A percentile compares a stretch with the other conserved stretches of the same genome.
Conservation (phyloP, 2,329 filamentous ascomycete species). For the Fusarium ambrosium region DNA sequence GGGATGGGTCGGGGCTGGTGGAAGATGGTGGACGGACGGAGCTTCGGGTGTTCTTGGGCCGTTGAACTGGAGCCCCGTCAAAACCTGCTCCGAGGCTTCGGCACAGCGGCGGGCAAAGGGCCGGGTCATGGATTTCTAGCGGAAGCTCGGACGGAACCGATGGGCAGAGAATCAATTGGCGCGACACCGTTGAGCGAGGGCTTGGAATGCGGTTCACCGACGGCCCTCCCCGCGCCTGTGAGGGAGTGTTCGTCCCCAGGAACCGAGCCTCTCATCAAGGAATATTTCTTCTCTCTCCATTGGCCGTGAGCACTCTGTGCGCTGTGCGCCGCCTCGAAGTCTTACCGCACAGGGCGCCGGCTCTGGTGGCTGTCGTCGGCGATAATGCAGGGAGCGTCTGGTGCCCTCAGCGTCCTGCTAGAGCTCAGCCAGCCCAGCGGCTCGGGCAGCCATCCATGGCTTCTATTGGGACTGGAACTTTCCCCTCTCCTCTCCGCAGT, state of each 20-base stretch:
- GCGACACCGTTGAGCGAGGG: not conserved
- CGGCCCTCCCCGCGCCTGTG: slow-evolving; percentile 15
- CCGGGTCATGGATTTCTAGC: slow-evolving; percentile 8
- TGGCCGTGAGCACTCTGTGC: slow-evolving; percentile 9
- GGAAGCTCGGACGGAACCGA: slow-evolving; percentile 7
- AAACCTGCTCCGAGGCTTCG: slow-evolving; percentile 18
- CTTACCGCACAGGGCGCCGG: slow-evolving; percentile 2
- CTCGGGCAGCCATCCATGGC: slow-evolving; percentile 17
- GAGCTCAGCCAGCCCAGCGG: slow-evolving; percentile 6
- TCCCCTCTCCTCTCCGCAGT: slow-evolving; percentile 9
- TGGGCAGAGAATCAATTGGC: slow-evolving; percentile 14
- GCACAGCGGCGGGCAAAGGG: slow-evolving; percentile 10
- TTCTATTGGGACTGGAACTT: not conserved
- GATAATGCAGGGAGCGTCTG: slow-evolving; percentile 24
- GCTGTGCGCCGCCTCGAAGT: slow-evolving; percentile 15
- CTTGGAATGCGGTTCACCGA: not conserved
- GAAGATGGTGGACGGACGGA: not conserved
- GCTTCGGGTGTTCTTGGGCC: slow-evolving; percentile 13
- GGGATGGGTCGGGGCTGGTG: slow-evolving; percentile 2
- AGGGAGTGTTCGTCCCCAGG: not conserved
- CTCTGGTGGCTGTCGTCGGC: slow-evolving; percentile 4
- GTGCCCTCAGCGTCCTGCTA: slow-evolving; percentile 32
- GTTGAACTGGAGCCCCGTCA: not conserved
- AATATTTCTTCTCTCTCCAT: not conserved
- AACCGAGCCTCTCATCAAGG: not conserved